Evolutionary conservation across 1,284 basidiomycete genomes (phyloP), one percentile per base, ranked within the genome.

Genomic region (Kalmanozyma brasiliensis): DNA sequence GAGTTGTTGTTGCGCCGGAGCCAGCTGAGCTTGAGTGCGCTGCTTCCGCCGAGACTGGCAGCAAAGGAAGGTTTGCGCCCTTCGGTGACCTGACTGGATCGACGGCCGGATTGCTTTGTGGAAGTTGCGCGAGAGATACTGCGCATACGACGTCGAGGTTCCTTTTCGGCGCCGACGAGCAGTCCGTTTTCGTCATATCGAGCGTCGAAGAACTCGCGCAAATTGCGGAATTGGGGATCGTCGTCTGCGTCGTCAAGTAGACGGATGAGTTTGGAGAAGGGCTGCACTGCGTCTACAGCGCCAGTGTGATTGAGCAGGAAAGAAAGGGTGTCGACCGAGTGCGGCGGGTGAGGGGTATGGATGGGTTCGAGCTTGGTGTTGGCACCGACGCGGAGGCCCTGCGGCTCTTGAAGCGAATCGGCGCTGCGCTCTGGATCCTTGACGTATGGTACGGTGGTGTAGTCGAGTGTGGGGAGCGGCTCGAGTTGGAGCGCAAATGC

Each of bases 171-270:
- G 20, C 55, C 56, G 0, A 64, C 34, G n/a, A 69, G 41, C 14
- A 37, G 46, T 17, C 64, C 65, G 5, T 69, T 46, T 2, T 48
- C 17, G 11, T 52, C 45, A 19, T 64, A 68, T 5, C 78, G 69
- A 13, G 78, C 65, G 41, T 80, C 77, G 55, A 80, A 79, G 51
- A 80, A 80, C 0, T 62, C 63, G 22, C 77, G 68, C 40, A 80
- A 51, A 8, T 62, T 65, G 9, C 66, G 49, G 29, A 80, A 80
- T 24, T 72, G 61, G 2, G 77, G 75, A 26, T 76, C 70, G 5
- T 66, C 56, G 48, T 80, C 78, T 1, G 76, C 78, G 16, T 66
- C 58, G 14, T 74, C 71, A 30, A 80, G 76, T 10, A 79, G 40
- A 9, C 35, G 22, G 34, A 80, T 52, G 29, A 80, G 60, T 30